Evolutionary conservation across 1,139 yeast species (phyloP), one percentile per base, ranked within the genome.

Genomic region (Candida mesenterica): DNA sequence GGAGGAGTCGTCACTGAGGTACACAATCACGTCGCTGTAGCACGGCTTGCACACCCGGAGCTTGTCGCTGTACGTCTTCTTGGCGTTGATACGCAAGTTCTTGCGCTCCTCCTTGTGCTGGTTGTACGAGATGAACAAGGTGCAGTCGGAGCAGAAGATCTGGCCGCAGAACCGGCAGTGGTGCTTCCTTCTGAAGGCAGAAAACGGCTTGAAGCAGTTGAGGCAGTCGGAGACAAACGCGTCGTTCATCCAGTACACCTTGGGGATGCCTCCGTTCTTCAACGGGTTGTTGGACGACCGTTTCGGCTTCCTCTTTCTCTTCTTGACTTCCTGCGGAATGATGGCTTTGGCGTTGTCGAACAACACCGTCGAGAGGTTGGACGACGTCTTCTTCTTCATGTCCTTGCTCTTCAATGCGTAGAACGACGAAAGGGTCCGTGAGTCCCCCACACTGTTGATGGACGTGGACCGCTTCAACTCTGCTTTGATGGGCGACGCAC

Each of bases 141-240:
- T 89, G 57, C 98, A 92, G n/a, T 75, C 73, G 22, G 87, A 75
- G 58, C 98, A 92, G 53, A 89, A 92, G 28, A 92, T 92, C 57
- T 90, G 97, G 2, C 97, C 97, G 61, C 98, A 92, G 34, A 90
- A 81, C 33, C 98, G 68, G 53, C 98, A 92, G 58, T 92, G 98
- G 56, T 92, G 98, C 47, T 87, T 86, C 46, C 98, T 70, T 53
- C 97, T 66, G 60, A 90, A 92, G 0, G 82, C 77, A 0, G 86
- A 77, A 53, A 87, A 87, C 0, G 79, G 75, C 38, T 78, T 73
- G 34, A 83, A 82, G 52, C 96, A 87, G 24, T 81, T 73, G 43
- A 86, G 79, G 52, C 96, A 87, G 43, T 86, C 92, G 5, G 81
- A 74, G 0, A 89, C 92, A 52, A 84, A 83, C 33, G 87, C 86